Conservation (phyloP, 345 rosid genomes). For the Eutrema japonicum region DNA sequence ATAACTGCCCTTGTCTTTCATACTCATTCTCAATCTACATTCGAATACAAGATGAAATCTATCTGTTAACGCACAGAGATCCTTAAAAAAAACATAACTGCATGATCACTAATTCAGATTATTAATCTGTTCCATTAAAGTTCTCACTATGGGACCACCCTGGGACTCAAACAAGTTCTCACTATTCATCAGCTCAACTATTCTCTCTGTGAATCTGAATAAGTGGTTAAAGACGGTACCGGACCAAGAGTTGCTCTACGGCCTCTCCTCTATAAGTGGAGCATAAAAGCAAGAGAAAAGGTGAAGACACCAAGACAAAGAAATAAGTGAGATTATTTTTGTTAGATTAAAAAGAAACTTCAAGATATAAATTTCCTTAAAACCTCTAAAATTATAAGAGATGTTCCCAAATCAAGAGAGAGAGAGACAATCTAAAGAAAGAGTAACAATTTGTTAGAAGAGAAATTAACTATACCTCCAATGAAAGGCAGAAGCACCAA, state of each 20-base stretch:
- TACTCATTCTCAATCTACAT: conserved; percentile 98
- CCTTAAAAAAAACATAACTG: neutral
- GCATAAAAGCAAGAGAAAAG: too few relatives aligned
- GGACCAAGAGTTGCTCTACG: too few relatives aligned
- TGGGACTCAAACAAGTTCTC: conserved; percentile 91
- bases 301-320: too few relatives aligned
- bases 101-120: conserved; percentile 9
- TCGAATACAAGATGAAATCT: neutral
- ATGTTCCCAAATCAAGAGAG: neutral
- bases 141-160: conserved; percentile 91
- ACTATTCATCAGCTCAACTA: conserved; percentile 93
- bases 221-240: too few relatives aligned
- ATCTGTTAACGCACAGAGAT: conserved; percentile 28
- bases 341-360: too few relatives aligned
- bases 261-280: too few relatives aligned
- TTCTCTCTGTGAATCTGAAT: conserved; percentile 76
- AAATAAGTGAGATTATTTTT: too few relatives aligned
- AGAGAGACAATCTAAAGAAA: too few relatives aligned
- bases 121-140: conserved; percentile 1
- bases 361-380: neutral
- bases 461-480: conserved; percentile 60
- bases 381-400: neutral
- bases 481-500: conserved; percentile 96
- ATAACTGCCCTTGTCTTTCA: conserved; percentile 77
- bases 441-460: neutral